Evolutionary conservation across 768 basidiomycete genomes (phyloP).

Genomic region (Tulasnella sp.): DNA sequence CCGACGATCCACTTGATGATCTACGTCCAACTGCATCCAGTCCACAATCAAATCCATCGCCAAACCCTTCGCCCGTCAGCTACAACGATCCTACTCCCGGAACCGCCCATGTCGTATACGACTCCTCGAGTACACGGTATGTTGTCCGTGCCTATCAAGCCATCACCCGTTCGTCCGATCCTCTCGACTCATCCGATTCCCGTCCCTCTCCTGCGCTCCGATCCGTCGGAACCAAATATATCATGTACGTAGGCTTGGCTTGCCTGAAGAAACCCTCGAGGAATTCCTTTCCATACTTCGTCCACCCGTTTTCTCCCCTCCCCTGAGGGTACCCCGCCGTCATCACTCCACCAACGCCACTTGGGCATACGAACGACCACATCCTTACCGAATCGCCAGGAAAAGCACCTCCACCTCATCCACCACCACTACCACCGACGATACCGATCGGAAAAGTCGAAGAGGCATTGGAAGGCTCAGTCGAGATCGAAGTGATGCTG

Average conservation of each 20-base stretch:
- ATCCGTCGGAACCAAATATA: background rate
- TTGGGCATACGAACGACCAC: constrained; percentile 25
- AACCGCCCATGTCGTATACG: background rate
- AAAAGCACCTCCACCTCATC: constrained; percentile 26
- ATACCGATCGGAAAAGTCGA: constrained; percentile 15
- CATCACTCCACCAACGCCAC: background rate
- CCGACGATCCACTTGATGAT: constrained; percentile 11
- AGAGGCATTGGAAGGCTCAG: constrained; percentile 13
- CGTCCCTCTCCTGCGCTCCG: background rate
- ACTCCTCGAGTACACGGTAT: constrained; percentile 5
- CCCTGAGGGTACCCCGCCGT: constrained; percentile 7
- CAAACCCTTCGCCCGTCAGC: background rate
- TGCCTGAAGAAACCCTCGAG: constrained; percentile 33
- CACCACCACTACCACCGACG: constrained; percentile 6
- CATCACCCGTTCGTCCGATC: background rate
- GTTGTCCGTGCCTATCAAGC: background rate
- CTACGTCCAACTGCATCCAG: background rate
- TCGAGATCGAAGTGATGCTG: background rate
- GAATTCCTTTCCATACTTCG: constrained; percentile 34
- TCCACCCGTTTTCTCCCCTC: constrained; percentile 11
- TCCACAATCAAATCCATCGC: background rate
- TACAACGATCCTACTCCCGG: background rate
- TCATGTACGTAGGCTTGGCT: background rate
- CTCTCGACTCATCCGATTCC: background rate
- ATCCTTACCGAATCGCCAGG: constrained; percentile 25